Base-by-base conservation (phyloP, 331 rosid genomes). In the Quercus lobata region DNA sequence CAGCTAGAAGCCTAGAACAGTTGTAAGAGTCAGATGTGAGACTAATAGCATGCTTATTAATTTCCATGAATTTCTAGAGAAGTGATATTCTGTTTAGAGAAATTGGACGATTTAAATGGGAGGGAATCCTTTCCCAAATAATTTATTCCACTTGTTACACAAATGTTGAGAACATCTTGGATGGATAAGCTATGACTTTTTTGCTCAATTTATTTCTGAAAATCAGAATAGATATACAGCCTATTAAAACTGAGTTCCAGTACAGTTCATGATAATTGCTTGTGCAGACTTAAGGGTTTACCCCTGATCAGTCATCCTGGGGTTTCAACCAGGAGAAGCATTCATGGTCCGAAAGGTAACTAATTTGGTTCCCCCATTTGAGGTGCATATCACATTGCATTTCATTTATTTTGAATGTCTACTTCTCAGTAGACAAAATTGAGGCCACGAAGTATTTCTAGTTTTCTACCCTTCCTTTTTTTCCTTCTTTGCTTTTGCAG, bases 211-310 rank as follows among this genome's bases (percentile, higher is more conserved):
- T 78, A 30, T 46, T 32, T 19, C 55, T 72, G 6, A 75, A 72
- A 29, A 25, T 25, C 27, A 25, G 27, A 25, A 25, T 25, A 25
- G 27, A 25, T 25, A 25, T 25, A 25, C 27, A 25, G 27, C 27
- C 27, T 74, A 63, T 83, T 62, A 73, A 66, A 34, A 80, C 92
- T 90, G 29, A 62, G 78, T 88, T 75, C 78, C n/a, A 34, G 92
- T 79, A 91, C 94, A 93, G 99, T 93, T 93, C 83, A 86, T 95
- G 96, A 93, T 95, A 82, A 90, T 95, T 82, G 90, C 98, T 60
- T 95, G 99, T 95, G 99, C 94, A 84, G 99, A 95, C 84, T 93
- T 96, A 18, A 89, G 98, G 84, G 99, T 95, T 61, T 93, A 98
- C 75, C 98, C 99, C 68, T 35, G 44, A 35, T 90, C 97, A 1